phyloP scores from a whole-genome alignment of 2,329 filamentous ascomycete genomes.

The Diplodia corticola region DNA sequence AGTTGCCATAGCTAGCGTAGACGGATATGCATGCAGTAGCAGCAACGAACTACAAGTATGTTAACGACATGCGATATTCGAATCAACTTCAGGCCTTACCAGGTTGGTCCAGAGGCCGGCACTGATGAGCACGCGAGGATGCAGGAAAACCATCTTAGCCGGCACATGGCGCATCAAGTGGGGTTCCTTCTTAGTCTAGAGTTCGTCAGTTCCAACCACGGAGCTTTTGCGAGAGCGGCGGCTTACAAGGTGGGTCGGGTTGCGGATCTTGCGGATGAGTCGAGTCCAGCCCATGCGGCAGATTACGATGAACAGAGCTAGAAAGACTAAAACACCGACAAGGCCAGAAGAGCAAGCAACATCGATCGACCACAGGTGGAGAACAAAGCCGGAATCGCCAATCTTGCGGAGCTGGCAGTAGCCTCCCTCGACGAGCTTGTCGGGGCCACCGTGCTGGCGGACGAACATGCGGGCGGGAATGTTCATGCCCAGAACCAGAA shows the following conservation, averaged over 20 bases:
- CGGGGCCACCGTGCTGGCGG: background rate
- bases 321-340: background rate
- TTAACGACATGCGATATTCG: background rate
- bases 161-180: background rate
- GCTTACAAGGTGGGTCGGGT: background rate
- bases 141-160: slow-evolving; percentile 6
- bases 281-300: background rate
- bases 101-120: background rate
- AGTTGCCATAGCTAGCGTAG: background rate
- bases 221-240: background rate
- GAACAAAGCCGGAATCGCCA: background rate
- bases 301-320: background rate
- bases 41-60: background rate
- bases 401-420: background rate
- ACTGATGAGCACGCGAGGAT: slow-evolving; percentile 9
- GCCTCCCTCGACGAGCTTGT: background rate
- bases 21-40: background rate
- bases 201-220: background rate
- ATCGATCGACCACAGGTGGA: slow-evolving; percentile 7
- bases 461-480: background rate
- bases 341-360: background rate
- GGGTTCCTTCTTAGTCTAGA: background rate
- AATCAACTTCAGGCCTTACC: background rate
- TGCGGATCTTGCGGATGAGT: background rate
- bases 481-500: background rate